phyloP scores from a whole-genome alignment of 2,329 filamentous ascomycete species.

The Hypomyces perniciosus region DNA sequence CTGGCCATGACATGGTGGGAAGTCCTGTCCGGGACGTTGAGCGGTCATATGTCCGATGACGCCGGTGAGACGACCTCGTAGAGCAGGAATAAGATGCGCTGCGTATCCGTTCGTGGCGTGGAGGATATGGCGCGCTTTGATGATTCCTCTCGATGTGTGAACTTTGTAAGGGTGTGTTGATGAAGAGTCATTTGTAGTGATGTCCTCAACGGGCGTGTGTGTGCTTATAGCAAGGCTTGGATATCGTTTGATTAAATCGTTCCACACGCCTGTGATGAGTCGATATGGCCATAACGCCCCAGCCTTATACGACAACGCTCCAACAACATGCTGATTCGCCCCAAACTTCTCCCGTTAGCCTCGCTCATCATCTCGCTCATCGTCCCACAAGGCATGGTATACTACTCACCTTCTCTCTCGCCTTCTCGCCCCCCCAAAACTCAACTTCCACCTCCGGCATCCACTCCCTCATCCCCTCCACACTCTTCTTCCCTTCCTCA shows the following conservation, averaged over 20 bases:
- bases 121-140: slow-evolving; percentile 45
- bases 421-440: slow-evolving; percentile 30
- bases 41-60: slow-evolving; percentile 45
- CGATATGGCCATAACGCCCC: slow-evolving; percentile 47
- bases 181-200: slow-evolving; percentile 16
- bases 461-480: slow-evolving; percentile 29
- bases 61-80: slow-evolving; percentile 41
- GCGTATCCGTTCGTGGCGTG: slow-evolving; percentile 54
- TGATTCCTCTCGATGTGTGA: slow-evolving; percentile 37
- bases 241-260: slow-evolving; percentile 31
- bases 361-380: background rate
- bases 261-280: slow-evolving; percentile 42
- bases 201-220: slow-evolving; percentile 29
- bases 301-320: slow-evolving; percentile 39
- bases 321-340: slow-evolving; percentile 29
- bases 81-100: slow-evolving; percentile 43
- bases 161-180: slow-evolving; percentile 33
- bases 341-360: slow-evolving; percentile 25
- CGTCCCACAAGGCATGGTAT: background rate
- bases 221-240: slow-evolving; percentile 33
- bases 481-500: slow-evolving; percentile 24
- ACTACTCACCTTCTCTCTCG: slow-evolving; percentile 23
- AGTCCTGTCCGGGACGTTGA: slow-evolving; percentile 34
- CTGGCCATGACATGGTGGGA: slow-evolving; percentile 25
- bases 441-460: slow-evolving; percentile 35